Percentiles rank a stretch among this genome's conserved stretches.
These are phyloP conservation scores for Actinomortierella wolfii DNA, from an alignment of 371 early-diverging fungal species.

Conservation along the genomic window DNA sequence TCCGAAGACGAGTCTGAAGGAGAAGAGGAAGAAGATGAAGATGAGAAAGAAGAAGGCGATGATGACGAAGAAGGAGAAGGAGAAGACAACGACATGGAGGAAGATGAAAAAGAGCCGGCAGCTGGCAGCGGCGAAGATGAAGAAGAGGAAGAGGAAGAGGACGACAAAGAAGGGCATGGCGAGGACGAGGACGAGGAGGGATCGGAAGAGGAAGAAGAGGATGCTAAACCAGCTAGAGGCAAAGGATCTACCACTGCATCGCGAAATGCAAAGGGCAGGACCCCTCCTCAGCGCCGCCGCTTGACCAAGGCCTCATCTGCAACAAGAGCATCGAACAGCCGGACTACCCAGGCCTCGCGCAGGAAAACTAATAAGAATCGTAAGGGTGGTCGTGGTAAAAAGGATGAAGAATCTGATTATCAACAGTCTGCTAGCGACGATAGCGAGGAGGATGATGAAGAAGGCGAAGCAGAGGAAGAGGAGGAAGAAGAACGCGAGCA, in stretches of 20 bases:
- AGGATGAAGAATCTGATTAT: conserved; percentile 7
- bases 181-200: conserved; percentile 12
- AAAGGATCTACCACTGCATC: no score
- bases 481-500: conserved; percentile 17
- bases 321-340: no score
- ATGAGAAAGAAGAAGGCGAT: conserved; percentile 2
- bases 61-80: not conserved
- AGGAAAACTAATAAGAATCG: conserved; percentile 5
- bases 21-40: conserved; percentile 12
- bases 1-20: conserved; percentile 4
- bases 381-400: conserved; percentile 15
- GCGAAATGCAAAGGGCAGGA: no score
- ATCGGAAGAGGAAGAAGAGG: conserved; percentile 20
- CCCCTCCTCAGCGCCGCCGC: no score
- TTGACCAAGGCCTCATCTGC: no score
- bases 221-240: not conserved
- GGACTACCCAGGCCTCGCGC: no score
- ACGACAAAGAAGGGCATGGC: conserved; percentile 13
- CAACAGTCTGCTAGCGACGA: conserved; percentile 17
- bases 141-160: conserved; percentile 10
- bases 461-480: conserved; percentile 18
- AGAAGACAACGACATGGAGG: conserved; percentile 3
- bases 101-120: conserved; percentile 10
- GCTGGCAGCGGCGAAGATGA: conserved; percentile 6
- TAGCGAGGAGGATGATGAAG: conserved; percentile 11